phyloP scores from a whole-genome alignment of 352 stramenopile species.

The Phytophthora pinifolia region DNA sequence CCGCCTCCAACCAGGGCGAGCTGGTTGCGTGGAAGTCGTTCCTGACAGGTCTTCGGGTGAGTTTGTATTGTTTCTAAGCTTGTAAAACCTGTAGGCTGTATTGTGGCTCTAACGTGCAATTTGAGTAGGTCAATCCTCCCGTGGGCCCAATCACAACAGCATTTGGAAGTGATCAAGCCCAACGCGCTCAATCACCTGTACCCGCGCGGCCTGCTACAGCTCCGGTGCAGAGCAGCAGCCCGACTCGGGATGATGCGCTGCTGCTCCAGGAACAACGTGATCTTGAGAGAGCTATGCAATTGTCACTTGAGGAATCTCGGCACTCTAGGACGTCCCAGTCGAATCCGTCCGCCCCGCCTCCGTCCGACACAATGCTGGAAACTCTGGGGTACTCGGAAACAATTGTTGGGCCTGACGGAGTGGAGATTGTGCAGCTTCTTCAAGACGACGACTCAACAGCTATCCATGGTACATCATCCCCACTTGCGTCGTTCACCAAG shows the following conservation, averaged over 20 bases:
- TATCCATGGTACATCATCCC: conserved; percentile 14
- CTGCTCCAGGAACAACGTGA: conserved; percentile 59
- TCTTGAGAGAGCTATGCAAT: conserved; percentile 52
- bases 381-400: conserved; percentile 43
- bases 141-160: conserved; percentile 27
- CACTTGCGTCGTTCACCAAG: conserved; percentile 15
- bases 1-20: conserved; percentile 53
- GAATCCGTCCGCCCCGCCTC: conserved; percentile 27
- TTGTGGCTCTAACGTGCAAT: conserved; percentile 7
- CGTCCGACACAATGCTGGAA: conserved; percentile 39
- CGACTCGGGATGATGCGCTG: conserved; percentile 13
- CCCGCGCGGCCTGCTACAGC: neutral
- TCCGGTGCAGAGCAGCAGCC: conserved; percentile 6
- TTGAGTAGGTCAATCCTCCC: conserved; percentile 22
- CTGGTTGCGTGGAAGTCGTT: conserved; percentile 76
- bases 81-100: neutral
- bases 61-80: neutral
- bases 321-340: conserved; percentile 21
- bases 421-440: conserved; percentile 78
- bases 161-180: conserved; percentile 16
- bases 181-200: conserved; percentile 3
- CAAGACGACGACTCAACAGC: conserved; percentile 25
- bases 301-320: conserved; percentile 60
- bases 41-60: conserved; percentile 53
- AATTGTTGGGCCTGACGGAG: conserved; percentile 59